Evolutionary conservation across 192 early-diverging fungal genomes (phyloP).

Genomic region (Helicostylum pulchrum): DNA sequence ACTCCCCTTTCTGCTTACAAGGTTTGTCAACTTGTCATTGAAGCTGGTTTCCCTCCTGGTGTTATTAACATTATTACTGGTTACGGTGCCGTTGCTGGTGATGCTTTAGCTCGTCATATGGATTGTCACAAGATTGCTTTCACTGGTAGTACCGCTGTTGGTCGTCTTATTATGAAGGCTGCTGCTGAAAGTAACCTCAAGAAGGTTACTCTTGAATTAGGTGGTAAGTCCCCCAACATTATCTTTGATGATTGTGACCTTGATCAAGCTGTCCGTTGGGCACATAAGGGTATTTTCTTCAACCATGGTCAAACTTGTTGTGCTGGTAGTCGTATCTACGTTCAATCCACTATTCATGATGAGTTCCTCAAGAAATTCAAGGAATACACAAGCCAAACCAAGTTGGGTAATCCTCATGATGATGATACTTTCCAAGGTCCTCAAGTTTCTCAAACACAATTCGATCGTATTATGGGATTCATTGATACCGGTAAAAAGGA

Average conservation of each 20-base stretch:
- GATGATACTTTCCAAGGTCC: conserved; percentile 65
- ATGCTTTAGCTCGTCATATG: conserved; percentile 64
- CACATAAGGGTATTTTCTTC: conserved; percentile 65
- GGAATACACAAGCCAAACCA: conserved; percentile 41
- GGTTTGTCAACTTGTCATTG: conserved; percentile 59
- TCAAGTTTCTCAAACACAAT: conserved; percentile 63
- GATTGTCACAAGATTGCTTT: conserved; percentile 72
- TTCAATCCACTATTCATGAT: conserved; percentile 65
- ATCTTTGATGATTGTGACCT: conserved; percentile 77
- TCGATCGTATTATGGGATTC: conserved; percentile 56
- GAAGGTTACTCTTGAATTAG: conserved; percentile 81
- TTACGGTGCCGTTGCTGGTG: conserved; percentile 59
- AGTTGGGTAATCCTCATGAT: conserved; percentile 69
- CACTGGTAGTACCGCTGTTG: conserved; percentile 72
- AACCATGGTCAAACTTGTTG: conserved; percentile 87
- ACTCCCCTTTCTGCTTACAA: conserved; percentile 61
- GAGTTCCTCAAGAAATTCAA: conserved; percentile 67
- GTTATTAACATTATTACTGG: conserved; percentile 89
- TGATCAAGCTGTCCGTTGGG: conserved; percentile 66
- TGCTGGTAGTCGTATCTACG: conserved; percentile 75
- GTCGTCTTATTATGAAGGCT: conserved; percentile 55
- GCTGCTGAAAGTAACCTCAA: conserved; percentile 66
- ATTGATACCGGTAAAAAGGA: conserved; percentile 61
- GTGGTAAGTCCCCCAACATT: conserved; percentile 84
- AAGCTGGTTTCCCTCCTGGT: conserved; percentile 75